phyloP scores from a whole-genome alignment of 805 yeast species.

The Candida chauliodis region DNA sequence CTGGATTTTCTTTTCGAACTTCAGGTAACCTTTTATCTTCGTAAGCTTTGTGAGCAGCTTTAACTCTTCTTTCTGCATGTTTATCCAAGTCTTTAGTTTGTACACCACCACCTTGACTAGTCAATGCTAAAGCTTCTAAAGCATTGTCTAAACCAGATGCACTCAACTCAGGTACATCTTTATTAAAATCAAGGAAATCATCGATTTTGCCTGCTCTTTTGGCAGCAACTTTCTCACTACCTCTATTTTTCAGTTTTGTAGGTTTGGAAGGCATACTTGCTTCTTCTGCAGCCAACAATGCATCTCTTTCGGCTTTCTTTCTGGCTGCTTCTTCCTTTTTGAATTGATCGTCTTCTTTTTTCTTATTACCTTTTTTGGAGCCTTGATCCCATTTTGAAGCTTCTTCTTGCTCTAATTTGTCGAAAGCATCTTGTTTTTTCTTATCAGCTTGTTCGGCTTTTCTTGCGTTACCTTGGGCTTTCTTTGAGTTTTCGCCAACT shows the following conservation, averaged over 20 bases:
- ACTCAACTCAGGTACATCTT: conserved; percentile 46
- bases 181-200: conserved; percentile 57
- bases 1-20: conserved; percentile 71
- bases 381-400: conserved; percentile 70
- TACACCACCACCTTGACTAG: conserved; percentile 55
- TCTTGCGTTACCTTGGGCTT: conserved; percentile 61
- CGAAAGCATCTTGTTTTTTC: conserved; percentile 51
- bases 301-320: conserved; percentile 81
- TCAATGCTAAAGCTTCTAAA: conserved; percentile 69
- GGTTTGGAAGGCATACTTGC: conserved; percentile 60
- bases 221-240: conserved; percentile 64
- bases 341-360: conserved; percentile 63
- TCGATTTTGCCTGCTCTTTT: conserved; percentile 61
- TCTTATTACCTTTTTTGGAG: conserved; percentile 62
- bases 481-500: conserved; percentile 50
- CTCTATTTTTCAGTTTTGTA: conserved; percentile 51
- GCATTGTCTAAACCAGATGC: conserved; percentile 80
- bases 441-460: conserved; percentile 63
- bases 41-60: conserved; percentile 71
- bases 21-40: conserved; percentile 73
- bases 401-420: conserved; percentile 49
- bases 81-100: conserved; percentile 65
- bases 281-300: conserved; percentile 60
- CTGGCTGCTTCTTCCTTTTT: conserved; percentile 74
- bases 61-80: conserved; percentile 86